Percentiles rank a stretch among this genome's conserved stretches.
These are phyloP conservation scores for Ophiostoma ulmi DNA, from an alignment of 2,329 filamentous ascomycete species.

Conservation along the genomic window DNA sequence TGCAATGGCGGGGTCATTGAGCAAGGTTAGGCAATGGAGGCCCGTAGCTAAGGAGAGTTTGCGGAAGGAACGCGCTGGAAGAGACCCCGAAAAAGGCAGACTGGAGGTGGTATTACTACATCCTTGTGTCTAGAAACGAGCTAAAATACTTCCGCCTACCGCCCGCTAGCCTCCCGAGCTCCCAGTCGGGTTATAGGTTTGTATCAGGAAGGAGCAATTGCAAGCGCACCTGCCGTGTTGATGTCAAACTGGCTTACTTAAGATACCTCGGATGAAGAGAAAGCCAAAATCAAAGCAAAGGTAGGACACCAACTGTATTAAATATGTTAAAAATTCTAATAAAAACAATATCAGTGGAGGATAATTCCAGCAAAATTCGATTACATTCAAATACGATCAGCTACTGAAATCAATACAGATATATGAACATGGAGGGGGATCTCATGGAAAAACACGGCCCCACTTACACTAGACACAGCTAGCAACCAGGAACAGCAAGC, in stretches of 20 bases:
- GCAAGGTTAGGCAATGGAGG: not conserved
- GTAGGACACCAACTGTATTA: no score
- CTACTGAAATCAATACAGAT: not conserved
- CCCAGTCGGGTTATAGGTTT: not conserved
- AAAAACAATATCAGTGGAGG: not conserved
- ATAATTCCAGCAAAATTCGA: not conserved
- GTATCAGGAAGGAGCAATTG: constrained; percentile 4
- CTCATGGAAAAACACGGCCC: constrained; percentile 1
- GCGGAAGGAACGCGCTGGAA: not conserved
- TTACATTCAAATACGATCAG: not conserved
- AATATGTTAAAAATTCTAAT: no score
- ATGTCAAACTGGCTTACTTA: not conserved
- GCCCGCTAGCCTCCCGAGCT: constrained; percentile 5
- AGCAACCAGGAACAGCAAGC: not conserved
- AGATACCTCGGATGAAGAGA: not conserved
- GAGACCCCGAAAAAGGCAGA: not conserved
- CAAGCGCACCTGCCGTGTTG: constrained; percentile 6
- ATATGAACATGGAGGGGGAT: not conserved
- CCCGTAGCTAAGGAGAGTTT: not conserved
- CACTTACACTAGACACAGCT: not conserved
- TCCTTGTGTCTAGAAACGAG: not conserved
- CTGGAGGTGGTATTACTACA: not conserved
- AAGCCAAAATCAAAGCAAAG: not conserved
- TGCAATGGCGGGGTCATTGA: constrained; percentile 1
- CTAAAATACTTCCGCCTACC: not conserved